These are phyloP conservation scores for Backusella parvicylindrica DNA, from an alignment of 192 early-diverging fungal genomes.

Conservation along the genomic window DNA sequence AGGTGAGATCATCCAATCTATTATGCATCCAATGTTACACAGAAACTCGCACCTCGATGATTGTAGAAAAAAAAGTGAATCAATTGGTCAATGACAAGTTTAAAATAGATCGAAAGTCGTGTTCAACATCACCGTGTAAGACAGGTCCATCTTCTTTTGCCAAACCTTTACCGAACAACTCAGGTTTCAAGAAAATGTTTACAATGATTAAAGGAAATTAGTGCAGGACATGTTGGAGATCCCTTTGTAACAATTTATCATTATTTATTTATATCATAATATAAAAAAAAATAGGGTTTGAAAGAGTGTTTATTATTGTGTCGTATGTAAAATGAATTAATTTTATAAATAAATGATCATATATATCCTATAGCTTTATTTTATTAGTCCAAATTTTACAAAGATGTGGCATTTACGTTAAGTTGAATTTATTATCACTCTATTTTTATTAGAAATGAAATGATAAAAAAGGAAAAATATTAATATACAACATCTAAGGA, in stretches of 20 bases:
- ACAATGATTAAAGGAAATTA: conserved; percentile 2
- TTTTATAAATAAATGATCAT: too few relatives aligned
- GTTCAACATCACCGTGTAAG: not conserved
- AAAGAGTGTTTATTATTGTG: too few relatives aligned
- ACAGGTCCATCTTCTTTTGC: not conserved
- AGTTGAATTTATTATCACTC: not conserved
- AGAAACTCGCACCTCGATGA: conserved; percentile 13
- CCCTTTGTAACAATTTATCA: not conserved
- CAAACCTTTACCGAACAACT: not conserved
- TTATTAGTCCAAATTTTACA: too few relatives aligned
- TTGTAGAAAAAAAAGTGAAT: conserved; percentile 29
- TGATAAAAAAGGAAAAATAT: not conserved
- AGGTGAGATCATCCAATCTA: conserved; percentile 11
- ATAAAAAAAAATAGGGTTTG: too few relatives aligned
- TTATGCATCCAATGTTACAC: conserved; percentile 22
- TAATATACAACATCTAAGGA: not conserved
- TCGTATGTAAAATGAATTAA: too few relatives aligned
- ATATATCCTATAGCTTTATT: too few relatives aligned
- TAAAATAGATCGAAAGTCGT: not conserved
- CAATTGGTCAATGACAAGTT: not conserved
- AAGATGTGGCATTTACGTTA: too few relatives aligned
- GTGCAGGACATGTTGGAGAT: not conserved
- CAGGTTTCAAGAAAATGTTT: conserved; percentile 1
- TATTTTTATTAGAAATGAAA: not conserved
- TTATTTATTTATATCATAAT: too few relatives aligned